These are phyloP conservation scores for Xylaria arbuscula DNA, from an alignment of 2,329 filamentous ascomycete genomes.

Conservation along the genomic window DNA sequence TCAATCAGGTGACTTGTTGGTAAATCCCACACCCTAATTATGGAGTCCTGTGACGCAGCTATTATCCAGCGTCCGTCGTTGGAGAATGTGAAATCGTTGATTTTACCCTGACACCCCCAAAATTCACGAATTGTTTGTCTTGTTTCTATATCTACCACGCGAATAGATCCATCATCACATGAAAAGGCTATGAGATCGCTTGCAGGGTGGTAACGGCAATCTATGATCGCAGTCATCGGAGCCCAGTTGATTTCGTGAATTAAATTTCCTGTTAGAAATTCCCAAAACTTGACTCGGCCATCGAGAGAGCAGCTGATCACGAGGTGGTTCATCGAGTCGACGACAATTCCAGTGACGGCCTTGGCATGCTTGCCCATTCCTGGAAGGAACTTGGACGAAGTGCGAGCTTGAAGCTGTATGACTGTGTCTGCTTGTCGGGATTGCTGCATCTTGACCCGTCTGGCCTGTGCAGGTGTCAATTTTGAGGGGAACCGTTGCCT, in stretches of 20 bases:
- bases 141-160: constrained; percentile 90
- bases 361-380: constrained; percentile 80
- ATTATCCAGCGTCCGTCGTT: constrained; percentile 94
- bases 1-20: constrained; percentile 96
- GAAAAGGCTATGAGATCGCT: constrained; percentile 89
- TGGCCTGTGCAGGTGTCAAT: constrained; percentile 80
- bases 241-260: constrained; percentile 86
- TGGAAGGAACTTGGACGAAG: constrained; percentile 56
- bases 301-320: constrained; percentile 90
- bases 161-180: constrained; percentile 88
- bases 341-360: constrained; percentile 84
- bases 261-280: constrained; percentile 85
- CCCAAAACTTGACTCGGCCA: constrained; percentile 97
- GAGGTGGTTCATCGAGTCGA: constrained; percentile 88
- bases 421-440: constrained; percentile 68
- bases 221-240: constrained; percentile 78
- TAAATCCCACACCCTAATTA: constrained; percentile 91
- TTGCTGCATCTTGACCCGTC: constrained; percentile 76
- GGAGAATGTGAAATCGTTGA: constrained; percentile 89
- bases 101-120: constrained; percentile 78
- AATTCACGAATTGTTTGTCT: constrained; percentile 92
- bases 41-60: constrained; percentile 82
- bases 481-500: constrained; percentile 87
- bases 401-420: constrained; percentile 62
- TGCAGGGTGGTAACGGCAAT: constrained; percentile 81